phyloP scores from a whole-genome alignment of 2,329 filamentous ascomycete species.

The Ramularia endophylla region DNA sequence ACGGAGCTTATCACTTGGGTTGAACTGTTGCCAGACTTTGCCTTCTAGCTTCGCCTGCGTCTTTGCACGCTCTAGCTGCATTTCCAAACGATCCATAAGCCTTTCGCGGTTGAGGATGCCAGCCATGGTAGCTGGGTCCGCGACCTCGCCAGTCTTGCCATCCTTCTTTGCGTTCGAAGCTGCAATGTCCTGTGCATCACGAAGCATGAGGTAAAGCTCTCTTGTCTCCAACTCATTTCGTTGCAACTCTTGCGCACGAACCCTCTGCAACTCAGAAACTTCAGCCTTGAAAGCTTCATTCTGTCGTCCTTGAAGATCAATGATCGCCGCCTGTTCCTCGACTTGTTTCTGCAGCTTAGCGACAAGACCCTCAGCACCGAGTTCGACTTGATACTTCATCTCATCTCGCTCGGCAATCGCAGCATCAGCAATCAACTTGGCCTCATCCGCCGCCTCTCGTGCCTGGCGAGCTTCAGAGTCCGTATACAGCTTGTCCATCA shows the following conservation, averaged over 20 bases:
- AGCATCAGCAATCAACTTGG: slow-evolving; percentile 87
- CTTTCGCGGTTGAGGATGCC: slow-evolving; percentile 89
- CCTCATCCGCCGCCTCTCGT: slow-evolving; percentile 84
- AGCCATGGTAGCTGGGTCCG: slow-evolving; percentile 71
- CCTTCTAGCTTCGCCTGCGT: slow-evolving; percentile 97
- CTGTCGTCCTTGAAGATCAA: slow-evolving; percentile 81
- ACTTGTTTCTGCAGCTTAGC: slow-evolving; percentile 88
- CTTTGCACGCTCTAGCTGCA: slow-evolving; percentile 93
- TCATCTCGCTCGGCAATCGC: slow-evolving; percentile 96
- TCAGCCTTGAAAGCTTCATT: slow-evolving; percentile 85
- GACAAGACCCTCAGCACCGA: slow-evolving; percentile 90
- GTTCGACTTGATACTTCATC: slow-evolving; percentile 78
- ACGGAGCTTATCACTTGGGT: slow-evolving; percentile 85
- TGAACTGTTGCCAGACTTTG: slow-evolving; percentile 76
- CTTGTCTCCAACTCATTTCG: slow-evolving; percentile 92
- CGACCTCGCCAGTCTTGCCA: slow-evolving; percentile 48
- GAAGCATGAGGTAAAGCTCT: slow-evolving; percentile 96
- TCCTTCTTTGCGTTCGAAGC: slow-evolving; percentile 71
- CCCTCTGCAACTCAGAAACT: slow-evolving; percentile 74
- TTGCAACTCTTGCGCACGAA: slow-evolving; percentile 85
- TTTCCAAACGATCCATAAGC: slow-evolving; percentile 89
- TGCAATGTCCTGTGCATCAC: slow-evolving; percentile 93
- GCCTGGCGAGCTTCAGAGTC: slow-evolving; percentile 92
- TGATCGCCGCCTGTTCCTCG: slow-evolving; percentile 86
- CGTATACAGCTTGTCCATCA: slow-evolving; percentile 92